These are phyloP conservation scores for Suillus subalutaceus DNA, from an alignment of 768 basidiomycete species.

Conservation along the genomic window DNA sequence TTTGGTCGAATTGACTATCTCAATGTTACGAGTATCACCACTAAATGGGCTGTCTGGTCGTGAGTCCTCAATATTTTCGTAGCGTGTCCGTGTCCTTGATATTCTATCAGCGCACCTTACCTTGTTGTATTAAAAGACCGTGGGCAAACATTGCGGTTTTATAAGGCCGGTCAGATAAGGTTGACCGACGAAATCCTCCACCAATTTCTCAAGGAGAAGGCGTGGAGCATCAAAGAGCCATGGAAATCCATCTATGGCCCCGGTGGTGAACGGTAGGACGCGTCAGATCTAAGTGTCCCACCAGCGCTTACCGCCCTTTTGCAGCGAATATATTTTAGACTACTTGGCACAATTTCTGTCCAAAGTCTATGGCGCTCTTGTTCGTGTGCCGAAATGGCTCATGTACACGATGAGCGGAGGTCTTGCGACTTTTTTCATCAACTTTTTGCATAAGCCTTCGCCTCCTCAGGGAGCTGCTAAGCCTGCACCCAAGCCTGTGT, in stretches of 20 bases:
- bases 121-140: conserved; percentile 72
- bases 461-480: conserved; percentile 15
- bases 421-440: conserved; percentile 67
- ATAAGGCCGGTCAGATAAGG: conserved; percentile 63
- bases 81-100: conserved; percentile 8
- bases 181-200: conserved; percentile 62
- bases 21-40: conserved; percentile 80
- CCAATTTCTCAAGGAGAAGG: conserved; percentile 65
- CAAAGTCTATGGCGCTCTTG: conserved; percentile 52
- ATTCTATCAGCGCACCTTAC: conserved; percentile 64
- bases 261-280: conserved; percentile 69
- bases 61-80: conserved; percentile 40
- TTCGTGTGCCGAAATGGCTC: conserved; percentile 71
- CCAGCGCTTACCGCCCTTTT: conserved; percentile 14
- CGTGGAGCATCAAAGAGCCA: conserved; percentile 61
- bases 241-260: conserved; percentile 76
- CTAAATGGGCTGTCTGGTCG: conserved; percentile 88
- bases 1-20: conserved; percentile 91
- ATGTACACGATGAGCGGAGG: conserved; percentile 68
- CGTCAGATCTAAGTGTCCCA: not conserved
- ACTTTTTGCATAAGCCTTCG: conserved; percentile 55
- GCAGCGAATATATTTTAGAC: conserved; percentile 71
- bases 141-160: conserved; percentile 82
- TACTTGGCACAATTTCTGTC: conserved; percentile 53
- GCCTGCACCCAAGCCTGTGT: not conserved